Evolutionary conservation across 257 asterid species (phyloP).

Genomic region (Asclepias syriaca): DNA sequence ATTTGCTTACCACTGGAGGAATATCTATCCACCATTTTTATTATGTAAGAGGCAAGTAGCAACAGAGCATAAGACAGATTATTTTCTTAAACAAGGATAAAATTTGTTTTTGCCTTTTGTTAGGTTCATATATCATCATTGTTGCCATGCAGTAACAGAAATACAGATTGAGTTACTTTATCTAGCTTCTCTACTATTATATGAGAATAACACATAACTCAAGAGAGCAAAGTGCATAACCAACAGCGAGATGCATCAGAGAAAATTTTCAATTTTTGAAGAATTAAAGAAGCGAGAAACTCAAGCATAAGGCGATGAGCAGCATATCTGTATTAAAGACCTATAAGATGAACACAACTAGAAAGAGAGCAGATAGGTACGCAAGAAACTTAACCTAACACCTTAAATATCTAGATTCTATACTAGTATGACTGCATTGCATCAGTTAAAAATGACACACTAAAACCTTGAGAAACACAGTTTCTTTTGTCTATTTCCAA

Average conservation of each 20-base stretch:
- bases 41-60: background rate
- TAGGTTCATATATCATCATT: background rate
- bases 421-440: constrained; percentile 4
- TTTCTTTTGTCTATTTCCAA: background rate
- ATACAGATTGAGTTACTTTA: no score
- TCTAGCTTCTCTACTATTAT: no score
- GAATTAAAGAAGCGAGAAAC: no score
- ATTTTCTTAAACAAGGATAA: background rate
- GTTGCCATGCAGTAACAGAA: no score
- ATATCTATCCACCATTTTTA: background rate
- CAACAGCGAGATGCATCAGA: no score
- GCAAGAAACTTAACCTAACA: background rate
- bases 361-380: background rate
- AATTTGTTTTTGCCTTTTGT: background rate
- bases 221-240: no score
- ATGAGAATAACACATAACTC: no score
- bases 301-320: no score
- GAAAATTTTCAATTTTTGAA: no score
- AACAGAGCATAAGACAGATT: background rate
- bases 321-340: no score
- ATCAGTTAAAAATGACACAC: background rate
- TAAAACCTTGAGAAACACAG: background rate
- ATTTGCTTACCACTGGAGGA: background rate
- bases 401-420: background rate
- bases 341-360: background rate